phyloP scores from a whole-genome alignment of 805 yeast genomes.

The Wickerhamiella qilinensis region DNA sequence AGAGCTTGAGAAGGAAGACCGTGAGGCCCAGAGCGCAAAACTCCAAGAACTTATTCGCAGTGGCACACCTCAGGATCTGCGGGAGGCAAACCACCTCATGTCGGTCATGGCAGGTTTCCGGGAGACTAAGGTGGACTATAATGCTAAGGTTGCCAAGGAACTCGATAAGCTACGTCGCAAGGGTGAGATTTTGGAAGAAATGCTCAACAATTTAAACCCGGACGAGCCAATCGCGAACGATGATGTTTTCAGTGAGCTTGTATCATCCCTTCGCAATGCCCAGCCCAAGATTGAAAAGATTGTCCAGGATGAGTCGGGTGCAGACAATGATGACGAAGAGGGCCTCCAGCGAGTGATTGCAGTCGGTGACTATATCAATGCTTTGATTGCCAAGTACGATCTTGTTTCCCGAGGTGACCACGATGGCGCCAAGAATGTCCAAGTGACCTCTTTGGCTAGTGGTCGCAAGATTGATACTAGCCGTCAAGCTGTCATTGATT shows the following conservation, averaged over 20 bases:
- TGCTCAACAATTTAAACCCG: slow-evolving; percentile 34
- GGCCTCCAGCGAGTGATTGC: slow-evolving; percentile 48
- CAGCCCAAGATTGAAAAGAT: slow-evolving; percentile 78
- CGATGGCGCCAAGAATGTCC: slow-evolving; percentile 33
- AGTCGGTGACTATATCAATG: slow-evolving; percentile 62
- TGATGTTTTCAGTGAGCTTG: slow-evolving; percentile 70
- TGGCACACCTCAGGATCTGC: slow-evolving; percentile 88
- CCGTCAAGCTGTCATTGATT: slow-evolving; percentile 27
- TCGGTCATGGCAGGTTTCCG: slow-evolving; percentile 96
- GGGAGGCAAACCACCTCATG: slow-evolving; percentile 94
- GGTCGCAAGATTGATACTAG: slow-evolving; percentile 20
- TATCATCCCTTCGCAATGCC: slow-evolving; percentile 60
- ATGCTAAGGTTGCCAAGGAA: slow-evolving; percentile 68
- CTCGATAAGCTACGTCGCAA: slow-evolving; percentile 70
- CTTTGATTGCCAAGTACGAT: slow-evolving; percentile 49
- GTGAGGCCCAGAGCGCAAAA: slow-evolving; percentile 84
- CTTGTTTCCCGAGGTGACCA: slow-evolving; percentile 49
- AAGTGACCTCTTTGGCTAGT: slow-evolving; percentile 23
- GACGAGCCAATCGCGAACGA: slow-evolving; percentile 27
- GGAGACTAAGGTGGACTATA: slow-evolving; percentile 58
- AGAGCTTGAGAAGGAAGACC: slow-evolving; percentile 85
- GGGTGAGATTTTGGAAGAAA: slow-evolving; percentile 73
- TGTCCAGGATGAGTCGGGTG: slow-evolving; percentile 60
- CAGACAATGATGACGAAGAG: slow-evolving; percentile 34
- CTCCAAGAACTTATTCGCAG: slow-evolving; percentile 88